These are phyloP conservation scores for Colletotrichum sp. DNA, from an alignment of 2,329 filamentous ascomycete species.

Conservation along the genomic window DNA sequence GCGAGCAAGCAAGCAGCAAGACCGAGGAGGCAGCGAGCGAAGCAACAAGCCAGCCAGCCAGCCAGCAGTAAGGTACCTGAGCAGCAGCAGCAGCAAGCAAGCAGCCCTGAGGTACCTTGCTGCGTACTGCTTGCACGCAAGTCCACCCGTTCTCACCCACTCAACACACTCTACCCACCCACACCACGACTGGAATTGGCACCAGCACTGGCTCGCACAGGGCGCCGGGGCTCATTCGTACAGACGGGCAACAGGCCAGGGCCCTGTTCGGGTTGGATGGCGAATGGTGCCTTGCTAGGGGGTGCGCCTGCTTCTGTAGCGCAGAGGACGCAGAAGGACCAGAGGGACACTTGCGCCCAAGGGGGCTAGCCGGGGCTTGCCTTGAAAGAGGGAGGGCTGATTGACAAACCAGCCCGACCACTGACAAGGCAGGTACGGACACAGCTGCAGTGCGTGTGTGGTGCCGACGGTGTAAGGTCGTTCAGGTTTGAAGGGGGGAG, in stretches of 20 bases:
- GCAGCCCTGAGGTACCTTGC: background rate
- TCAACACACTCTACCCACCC: conserved; percentile 6
- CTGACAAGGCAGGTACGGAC: background rate
- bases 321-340: background rate
- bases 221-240: background rate
- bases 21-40: background rate
- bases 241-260: background rate
- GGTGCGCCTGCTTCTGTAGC: conserved; percentile 15
- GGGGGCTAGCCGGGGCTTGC: conserved; percentile 7
- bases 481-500: background rate
- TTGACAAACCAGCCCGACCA: conserved; percentile 3
- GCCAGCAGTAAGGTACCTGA: background rate
- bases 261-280: conserved; percentile 11
- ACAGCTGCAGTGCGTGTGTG: background rate
- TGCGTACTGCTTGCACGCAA: background rate
- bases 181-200: background rate
- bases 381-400: conserved; percentile 17
- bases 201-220: background rate
- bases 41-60: background rate
- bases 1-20: background rate
- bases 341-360: conserved; percentile 19
- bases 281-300: conserved; percentile 19
- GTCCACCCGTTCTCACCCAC: conserved; percentile 13
- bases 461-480: background rate
- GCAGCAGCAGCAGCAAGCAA: background rate